Evolutionary conservation across 2,329 filamentous ascomycete genomes (phyloP).

Genomic region (Aureobasidium sp.): DNA sequence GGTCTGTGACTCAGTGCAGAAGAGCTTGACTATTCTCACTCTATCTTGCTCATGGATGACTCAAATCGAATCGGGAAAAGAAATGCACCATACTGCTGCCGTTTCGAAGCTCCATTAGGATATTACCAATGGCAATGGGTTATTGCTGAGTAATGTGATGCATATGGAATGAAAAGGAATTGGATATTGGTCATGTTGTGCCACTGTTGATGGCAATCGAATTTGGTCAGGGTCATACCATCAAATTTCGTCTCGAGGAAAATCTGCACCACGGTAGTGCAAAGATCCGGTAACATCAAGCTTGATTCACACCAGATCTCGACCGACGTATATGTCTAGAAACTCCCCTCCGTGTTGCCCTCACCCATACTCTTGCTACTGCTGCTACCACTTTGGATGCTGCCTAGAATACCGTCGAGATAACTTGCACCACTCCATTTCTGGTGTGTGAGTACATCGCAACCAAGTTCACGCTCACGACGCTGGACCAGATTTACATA

Average conservation of each 20-base stretch:
- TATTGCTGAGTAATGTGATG: accelerated
- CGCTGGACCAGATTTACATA: slow-evolving; percentile 92
- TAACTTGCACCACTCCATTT: slow-evolving; percentile 71
- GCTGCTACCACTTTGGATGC: slow-evolving; percentile 85
- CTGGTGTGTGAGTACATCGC: slow-evolving; percentile 91
- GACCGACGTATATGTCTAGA: neutral
- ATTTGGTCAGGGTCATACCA: neutral
- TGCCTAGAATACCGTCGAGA: slow-evolving; percentile 81
- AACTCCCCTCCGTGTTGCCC: slow-evolving; percentile 68
- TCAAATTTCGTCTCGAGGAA: neutral
- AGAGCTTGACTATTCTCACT: neutral
- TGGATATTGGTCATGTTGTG: neutral
- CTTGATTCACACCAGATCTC: neutral
- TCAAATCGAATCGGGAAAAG: neutral
- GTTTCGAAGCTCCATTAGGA: neutral
- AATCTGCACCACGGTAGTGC: neutral
- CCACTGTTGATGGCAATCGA: too few relatives aligned
- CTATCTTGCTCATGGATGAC: neutral
- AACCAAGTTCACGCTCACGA: slow-evolving; percentile 80
- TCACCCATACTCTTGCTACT: slow-evolving; percentile 90
- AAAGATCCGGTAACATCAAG: neutral
- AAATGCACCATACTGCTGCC: neutral
- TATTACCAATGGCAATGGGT: too few relatives aligned
- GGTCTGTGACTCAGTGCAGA: neutral
- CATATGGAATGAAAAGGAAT: neutral